Evolutionary conservation across 495 filamentous ascomycete species (phyloP).

Genomic region (Neurospora tetraspora): DNA sequence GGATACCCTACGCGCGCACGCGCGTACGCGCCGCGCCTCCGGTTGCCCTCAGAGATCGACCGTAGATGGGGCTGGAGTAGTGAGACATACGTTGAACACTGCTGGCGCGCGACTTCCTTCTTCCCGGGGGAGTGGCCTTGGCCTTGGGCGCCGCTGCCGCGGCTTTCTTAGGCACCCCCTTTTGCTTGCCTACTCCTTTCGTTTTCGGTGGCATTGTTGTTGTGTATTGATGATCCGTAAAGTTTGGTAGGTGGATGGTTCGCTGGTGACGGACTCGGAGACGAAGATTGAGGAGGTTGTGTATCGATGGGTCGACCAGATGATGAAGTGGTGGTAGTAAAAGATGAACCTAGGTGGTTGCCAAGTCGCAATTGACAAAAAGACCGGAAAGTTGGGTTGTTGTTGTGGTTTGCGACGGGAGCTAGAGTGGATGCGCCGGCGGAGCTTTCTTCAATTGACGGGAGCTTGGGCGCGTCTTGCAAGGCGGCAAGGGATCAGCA

Average conservation of each 20-base stretch:
- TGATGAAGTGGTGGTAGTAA: background rate
- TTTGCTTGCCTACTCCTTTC: background rate
- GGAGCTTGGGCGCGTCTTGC: background rate
- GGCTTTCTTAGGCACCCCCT: background rate
- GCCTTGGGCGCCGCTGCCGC: background rate
- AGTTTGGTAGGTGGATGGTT: background rate
- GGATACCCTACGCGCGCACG: background rate
- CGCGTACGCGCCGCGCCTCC: background rate
- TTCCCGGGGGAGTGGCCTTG: background rate
- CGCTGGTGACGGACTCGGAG: background rate
- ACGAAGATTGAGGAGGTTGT: background rate
- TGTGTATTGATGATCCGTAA: background rate
- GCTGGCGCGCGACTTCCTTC: slow-evolving; percentile 6
- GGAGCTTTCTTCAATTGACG: background rate
- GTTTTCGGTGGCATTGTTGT: background rate
- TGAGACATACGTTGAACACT: slow-evolving; percentile 20
- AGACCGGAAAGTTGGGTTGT: background rate
- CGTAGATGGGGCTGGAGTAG: background rate
- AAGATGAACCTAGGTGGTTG: background rate
- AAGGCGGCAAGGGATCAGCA: background rate
- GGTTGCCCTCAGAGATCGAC: background rate
- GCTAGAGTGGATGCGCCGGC: background rate
- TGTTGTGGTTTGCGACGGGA: background rate
- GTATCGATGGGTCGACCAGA: background rate
- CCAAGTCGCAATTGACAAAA: background rate